These are phyloP conservation scores for Nothomitra cinnamomea DNA, from an alignment of 2,329 filamentous ascomycete genomes.

Conservation along the genomic window DNA sequence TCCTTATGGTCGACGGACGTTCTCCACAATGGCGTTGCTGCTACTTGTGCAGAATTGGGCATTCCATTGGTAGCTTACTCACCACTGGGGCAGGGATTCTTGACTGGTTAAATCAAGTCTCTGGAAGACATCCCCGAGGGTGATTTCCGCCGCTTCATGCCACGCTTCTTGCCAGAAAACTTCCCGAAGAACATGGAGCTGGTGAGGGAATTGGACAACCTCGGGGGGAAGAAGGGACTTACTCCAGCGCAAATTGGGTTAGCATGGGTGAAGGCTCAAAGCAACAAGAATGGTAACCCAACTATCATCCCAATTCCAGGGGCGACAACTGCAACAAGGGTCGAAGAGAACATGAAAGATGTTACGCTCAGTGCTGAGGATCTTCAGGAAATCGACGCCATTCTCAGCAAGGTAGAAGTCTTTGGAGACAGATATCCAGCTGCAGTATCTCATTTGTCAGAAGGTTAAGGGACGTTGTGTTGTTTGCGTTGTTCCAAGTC, in stretches of 20 bases:
- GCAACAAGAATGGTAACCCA: conserved; percentile 34
- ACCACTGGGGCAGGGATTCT: conserved; percentile 46
- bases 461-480: conserved; percentile 5
- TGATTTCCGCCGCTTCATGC: conserved; percentile 28
- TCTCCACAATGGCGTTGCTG: conserved; percentile 25
- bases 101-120: conserved; percentile 35
- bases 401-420: conserved; percentile 31
- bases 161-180: conserved; percentile 44
- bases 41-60: conserved; percentile 39
- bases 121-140: conserved; percentile 37
- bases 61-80: conserved; percentile 61
- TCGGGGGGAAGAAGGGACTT: conserved; percentile 43
- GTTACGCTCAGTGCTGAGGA: conserved; percentile 35
- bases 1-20: conserved; percentile 10
- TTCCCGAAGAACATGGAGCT: conserved; percentile 49
- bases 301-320: conserved; percentile 50
- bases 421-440: conserved; percentile 31
- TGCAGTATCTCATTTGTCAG: conserved; percentile 11
- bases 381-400: conserved; percentile 31
- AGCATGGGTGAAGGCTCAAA: conserved; percentile 40
- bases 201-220: conserved; percentile 35
- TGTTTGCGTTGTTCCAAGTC: conserved; percentile 6
- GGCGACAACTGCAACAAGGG: conserved; percentile 36
- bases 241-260: conserved; percentile 49
- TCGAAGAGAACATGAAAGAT: conserved; percentile 41